Evolutionary conservation across 768 basidiomycete species (phyloP), one percentile per base, ranked within the genome.

Genomic region (Arthromyces matolae): DNA sequence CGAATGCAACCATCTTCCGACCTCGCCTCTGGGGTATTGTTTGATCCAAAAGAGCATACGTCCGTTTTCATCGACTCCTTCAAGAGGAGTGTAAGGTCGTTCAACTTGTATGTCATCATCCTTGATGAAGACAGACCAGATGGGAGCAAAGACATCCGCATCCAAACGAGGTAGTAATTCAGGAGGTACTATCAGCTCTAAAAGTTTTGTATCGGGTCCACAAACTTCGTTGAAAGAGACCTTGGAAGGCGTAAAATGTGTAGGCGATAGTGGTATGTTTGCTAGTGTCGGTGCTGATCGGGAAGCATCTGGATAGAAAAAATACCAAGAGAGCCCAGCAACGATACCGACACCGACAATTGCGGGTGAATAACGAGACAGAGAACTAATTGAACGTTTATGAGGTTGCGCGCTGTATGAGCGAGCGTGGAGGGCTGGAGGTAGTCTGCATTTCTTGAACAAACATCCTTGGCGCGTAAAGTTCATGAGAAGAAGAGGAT

Each of bases 31-130:
- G 0, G 79, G 74, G 49, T 92, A 91, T 49, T 73, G 80, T 67
- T 91, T 93, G 8, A 93, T 72, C 90, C 90, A 93, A 42, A 93
- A 79, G 29, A 69, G 69, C 72, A 93, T 83, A 37, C 71, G 69
- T 0, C 89, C 88, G 9, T 81, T 60, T 44, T 75, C 67, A 42
- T 86, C 83, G 19, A 90, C 68, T 18, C 89, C 84, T 51, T 81
- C 73, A 39, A 93, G 67, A 4, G 90, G 90, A 4, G 91, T 93
- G 60, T 92, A 93, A 10, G 88, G 83, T 45, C 90, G 68, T 59
- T 93, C 90, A 25, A 92, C 86, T 64, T 92, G 90, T 18, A 93
- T 90, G 56, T 91, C 90, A 53, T 85, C 84, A 60, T 93, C 88
- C 61, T 92, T 93, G 61, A 92, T 71, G 63, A 75, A 92, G 10